phyloP scores from a whole-genome alignment of 2,329 filamentous ascomycete species.

The Neonectria ditissima region DNA sequence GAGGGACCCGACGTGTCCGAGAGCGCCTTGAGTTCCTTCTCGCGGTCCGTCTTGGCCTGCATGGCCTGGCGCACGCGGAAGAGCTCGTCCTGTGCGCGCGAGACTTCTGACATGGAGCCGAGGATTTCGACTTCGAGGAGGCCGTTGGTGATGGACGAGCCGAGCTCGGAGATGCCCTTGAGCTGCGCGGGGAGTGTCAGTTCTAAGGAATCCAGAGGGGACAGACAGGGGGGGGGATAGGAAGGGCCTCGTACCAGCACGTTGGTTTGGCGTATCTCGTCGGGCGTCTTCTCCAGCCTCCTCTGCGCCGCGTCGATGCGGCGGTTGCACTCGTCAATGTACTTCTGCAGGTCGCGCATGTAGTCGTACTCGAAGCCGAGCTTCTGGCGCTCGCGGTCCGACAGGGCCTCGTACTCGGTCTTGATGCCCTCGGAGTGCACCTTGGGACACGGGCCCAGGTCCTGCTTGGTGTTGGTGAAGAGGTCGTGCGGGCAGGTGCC shows the following conservation, averaged over 20 bases:
- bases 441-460: conserved; percentile 89
- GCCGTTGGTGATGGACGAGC: conserved; percentile 81
- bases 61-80: conserved; percentile 86
- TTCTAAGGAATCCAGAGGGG: not conserved
- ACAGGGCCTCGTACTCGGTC: conserved; percentile 83
- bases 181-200: conserved; percentile 57
- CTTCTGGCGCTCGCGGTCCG: conserved; percentile 77
- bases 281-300: conserved; percentile 94
- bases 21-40: conserved; percentile 89
- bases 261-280: conserved; percentile 97
- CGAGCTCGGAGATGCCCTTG: conserved; percentile 86
- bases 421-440: conserved; percentile 91
- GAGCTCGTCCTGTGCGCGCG: conserved; percentile 86
- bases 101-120: conserved; percentile 83
- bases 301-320: conserved; percentile 92
- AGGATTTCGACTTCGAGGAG: conserved; percentile 88
- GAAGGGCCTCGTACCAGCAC: conserved; percentile 66
- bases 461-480: conserved; percentile 99
- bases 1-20: conserved; percentile 92
- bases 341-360: conserved; percentile 93
- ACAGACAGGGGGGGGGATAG: rapidly evolving
- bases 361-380: conserved; percentile 98
- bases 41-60: conserved; percentile 83
- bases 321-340: conserved; percentile 96
- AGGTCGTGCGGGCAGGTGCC: conserved; percentile 98